These are phyloP conservation scores for Ogataea trehalophila DNA, from an alignment of 805 yeast genomes.

Conservation along the genomic window DNA sequence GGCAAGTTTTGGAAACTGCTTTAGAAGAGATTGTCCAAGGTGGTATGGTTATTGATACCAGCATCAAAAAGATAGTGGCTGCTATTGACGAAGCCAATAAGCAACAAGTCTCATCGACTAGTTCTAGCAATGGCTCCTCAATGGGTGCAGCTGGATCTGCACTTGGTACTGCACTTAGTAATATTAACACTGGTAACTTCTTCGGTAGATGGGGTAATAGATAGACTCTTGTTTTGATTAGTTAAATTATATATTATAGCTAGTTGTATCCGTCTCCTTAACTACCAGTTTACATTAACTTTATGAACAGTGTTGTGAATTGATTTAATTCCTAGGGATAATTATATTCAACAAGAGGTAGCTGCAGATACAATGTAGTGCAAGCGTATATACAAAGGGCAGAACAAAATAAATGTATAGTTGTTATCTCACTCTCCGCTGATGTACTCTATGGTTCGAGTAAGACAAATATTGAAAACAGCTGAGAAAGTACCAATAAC, in stretches of 20 bases:
- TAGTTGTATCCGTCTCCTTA: too few relatives aligned
- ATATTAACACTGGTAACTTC: conserved; percentile 6
- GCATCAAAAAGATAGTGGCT: conserved; percentile 71
- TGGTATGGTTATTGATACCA: conserved; percentile 96
- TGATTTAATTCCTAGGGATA: too few relatives aligned
- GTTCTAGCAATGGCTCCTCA: conserved; percentile 9
- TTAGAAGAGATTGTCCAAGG: conserved; percentile 92
- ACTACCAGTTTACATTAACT: too few relatives aligned
- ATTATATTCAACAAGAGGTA: too few relatives aligned
- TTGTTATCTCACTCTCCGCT: too few relatives aligned
- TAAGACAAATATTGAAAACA: too few relatives aligned
- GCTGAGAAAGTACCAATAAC: too few relatives aligned
- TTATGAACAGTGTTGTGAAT: too few relatives aligned
- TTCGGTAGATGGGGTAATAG: conserved; percentile 13
- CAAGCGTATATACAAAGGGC: too few relatives aligned
- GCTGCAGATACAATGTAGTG: too few relatives aligned
- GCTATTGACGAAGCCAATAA: conserved; percentile 73
- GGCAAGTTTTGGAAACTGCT: conserved; percentile 94
- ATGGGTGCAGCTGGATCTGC: not conserved
- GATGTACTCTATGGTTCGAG: too few relatives aligned
- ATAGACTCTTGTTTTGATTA: not conserved
- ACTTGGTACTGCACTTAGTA: conserved; percentile 8
- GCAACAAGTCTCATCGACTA: conserved; percentile 34
- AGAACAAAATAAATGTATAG: too few relatives aligned
- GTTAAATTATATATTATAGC: not conserved